Evolutionary conservation across 2,329 filamentous ascomycete species (phyloP), one percentile per base, ranked within the genome.

Genomic region (Ophiognomonia clavigignenti-juglandacearum): DNA sequence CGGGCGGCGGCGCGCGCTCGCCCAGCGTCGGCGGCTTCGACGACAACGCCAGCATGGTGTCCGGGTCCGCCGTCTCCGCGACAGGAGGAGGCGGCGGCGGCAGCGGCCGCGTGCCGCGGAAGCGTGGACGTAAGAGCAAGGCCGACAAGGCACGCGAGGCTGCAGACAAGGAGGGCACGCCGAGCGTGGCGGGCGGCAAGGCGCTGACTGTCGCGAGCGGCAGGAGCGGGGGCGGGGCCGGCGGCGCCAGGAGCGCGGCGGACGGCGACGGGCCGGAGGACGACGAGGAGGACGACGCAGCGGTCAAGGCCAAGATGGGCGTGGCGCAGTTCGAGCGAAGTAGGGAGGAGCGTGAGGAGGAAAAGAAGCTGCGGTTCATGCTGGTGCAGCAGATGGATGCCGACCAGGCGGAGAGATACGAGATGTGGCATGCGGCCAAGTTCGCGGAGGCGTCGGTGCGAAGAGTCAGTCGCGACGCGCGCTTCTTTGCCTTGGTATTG

Each of bases 371-470:
- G 51, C 61, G 75, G 43, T 78, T 75, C 18, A 77, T 87, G 64
- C 69, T 88, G 24, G 78, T 85, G 23, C 73, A 80, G 39, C 74
- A 76, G 44, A 82, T 90, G 64, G 78, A 83, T 40, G 64, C 66
- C n/a, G 73, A 80, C 19, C 86, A 90, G 62, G 80, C 82, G 56
- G 74, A 80, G 45, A 76, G 86, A 40, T 89, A 86, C 60, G 84
- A 85, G 61, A 74, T 79, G 19, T 90, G 82, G 77, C 77, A 85
- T 51, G 78, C 81, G 9, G 79, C 81, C 27, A 86, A 85, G 57
- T 67, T 91, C 34, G 77, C 80, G 19, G 82, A 85, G 54, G 75
- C 81, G 6, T 81, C 83, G 16, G 83, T 90, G 48, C 78, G 86
- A 60, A 76, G 83, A 58, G 81, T 83, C 68, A 48, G 76, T 63